phyloP scores from a whole-genome alignment of 495 filamentous ascomycete genomes.

The Aspergillus kassunensis region DNA sequence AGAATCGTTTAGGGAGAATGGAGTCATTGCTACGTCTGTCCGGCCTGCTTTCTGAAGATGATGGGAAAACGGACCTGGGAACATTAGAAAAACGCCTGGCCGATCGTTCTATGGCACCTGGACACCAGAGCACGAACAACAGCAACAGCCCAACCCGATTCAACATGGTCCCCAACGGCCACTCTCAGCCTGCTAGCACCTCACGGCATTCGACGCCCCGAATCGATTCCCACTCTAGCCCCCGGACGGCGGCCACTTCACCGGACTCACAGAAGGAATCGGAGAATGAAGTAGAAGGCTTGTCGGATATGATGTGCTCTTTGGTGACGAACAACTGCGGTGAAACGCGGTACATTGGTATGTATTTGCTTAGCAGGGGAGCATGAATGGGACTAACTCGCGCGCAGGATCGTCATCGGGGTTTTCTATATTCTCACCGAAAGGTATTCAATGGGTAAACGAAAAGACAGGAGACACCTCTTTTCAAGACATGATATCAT shows the following conservation, averaged over 20 bases:
- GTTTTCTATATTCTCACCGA: constrained; percentile 97
- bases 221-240: constrained; percentile 52
- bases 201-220: constrained; percentile 46
- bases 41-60: constrained; percentile 82
- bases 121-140: constrained; percentile 33
- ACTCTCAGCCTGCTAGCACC: constrained; percentile 22
- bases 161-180: constrained; percentile 22
- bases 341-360: constrained; percentile 96
- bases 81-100: constrained; percentile 78
- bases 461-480: constrained; percentile 93
- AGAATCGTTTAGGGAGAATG: constrained; percentile 92
- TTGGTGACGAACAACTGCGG: constrained; percentile 96
- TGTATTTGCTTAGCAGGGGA: constrained; percentile 14
- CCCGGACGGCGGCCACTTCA: constrained; percentile 58
- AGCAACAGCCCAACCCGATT: constrained; percentile 32
- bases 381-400: constrained; percentile 17
- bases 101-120: constrained; percentile 51
- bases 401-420: constrained; percentile 84
- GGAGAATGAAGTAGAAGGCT: constrained; percentile 75
- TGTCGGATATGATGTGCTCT: constrained; percentile 99
- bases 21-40: constrained; percentile 84
- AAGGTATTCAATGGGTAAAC: constrained; percentile 98
- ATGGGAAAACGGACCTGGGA: constrained; percentile 83
- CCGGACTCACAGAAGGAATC: constrained; percentile 52
- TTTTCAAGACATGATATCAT: constrained; percentile 93